These are phyloP conservation scores for Clavispora phyllophila DNA, from an alignment of 805 yeast genomes.

Conservation along the genomic window DNA sequence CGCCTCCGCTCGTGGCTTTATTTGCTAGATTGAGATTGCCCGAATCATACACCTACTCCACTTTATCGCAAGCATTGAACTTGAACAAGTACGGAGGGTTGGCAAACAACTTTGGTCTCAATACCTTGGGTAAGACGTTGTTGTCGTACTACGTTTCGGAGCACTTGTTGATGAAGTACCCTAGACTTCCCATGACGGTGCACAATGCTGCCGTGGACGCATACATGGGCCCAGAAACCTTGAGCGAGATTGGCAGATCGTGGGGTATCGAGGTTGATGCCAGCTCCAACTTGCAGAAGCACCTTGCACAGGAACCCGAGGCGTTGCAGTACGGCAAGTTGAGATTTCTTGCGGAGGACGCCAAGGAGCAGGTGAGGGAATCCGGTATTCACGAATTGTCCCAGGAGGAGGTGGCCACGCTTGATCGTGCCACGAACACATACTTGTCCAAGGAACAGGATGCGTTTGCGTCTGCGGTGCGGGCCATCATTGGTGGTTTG, in stretches of 20 bases:
- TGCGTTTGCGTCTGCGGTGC: constrained; percentile 65
- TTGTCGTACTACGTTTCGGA: constrained; percentile 73
- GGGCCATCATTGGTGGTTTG: constrained; percentile 79
- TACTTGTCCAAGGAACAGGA: constrained; percentile 34
- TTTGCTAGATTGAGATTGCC: constrained; percentile 74
- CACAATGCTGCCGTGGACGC: constrained; percentile 73
- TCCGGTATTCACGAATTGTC: constrained; percentile 47
- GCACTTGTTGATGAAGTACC: constrained; percentile 68
- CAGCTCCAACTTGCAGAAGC: constrained; percentile 58
- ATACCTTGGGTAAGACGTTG: constrained; percentile 76
- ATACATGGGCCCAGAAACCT: constrained; percentile 61
- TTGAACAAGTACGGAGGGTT: constrained; percentile 40
- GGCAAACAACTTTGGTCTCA: constrained; percentile 73
- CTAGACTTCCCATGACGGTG: constrained; percentile 82
- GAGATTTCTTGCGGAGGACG: constrained; percentile 39
- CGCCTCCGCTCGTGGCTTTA: constrained; percentile 73
- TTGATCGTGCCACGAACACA: constrained; percentile 12
- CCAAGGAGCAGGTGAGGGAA: constrained; percentile 29
- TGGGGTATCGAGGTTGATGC: constrained; percentile 91
- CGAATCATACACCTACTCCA: constrained; percentile 47
- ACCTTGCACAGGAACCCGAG: constrained; percentile 63
- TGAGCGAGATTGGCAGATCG: constrained; percentile 59
- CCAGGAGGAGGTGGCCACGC: constrained; percentile 16
- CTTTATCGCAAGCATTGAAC: constrained; percentile 78
- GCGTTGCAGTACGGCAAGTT: constrained; percentile 66